Evolutionary conservation across 768 basidiomycete species (phyloP).

Genomic region (Russula brevipes): DNA sequence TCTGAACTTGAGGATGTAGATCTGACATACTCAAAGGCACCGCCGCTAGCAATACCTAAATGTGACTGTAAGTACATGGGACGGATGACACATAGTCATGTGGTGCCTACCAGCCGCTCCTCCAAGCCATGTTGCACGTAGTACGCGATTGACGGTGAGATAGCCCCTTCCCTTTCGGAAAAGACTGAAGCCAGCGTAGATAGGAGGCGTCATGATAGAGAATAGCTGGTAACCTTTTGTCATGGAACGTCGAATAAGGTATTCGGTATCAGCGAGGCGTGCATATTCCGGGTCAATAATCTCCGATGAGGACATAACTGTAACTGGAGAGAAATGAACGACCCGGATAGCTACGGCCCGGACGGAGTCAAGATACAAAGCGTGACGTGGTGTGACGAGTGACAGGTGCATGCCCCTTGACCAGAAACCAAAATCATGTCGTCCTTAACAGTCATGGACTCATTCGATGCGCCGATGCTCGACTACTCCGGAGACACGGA

Average conservation of each 20-base stretch:
- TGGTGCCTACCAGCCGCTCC: conserved; percentile 49
- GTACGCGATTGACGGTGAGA: conserved; percentile 54
- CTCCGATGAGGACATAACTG: conserved; percentile 1
- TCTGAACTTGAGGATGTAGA: conserved; percentile 50
- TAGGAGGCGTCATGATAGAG: conserved; percentile 58
- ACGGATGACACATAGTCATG: not conserved
- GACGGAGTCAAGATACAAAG: not conserved
- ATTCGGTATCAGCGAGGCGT: conserved; percentile 55
- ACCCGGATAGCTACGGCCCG: not conserved
- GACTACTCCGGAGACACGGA: conserved; percentile 24
- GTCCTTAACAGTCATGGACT: conserved; percentile 22
- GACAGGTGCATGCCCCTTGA: conserved; percentile 4
- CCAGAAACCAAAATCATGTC: conserved; percentile 20
- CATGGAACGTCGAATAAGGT: conserved; percentile 61
- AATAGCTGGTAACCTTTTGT: conserved; percentile 61
- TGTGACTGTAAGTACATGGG: not conserved
- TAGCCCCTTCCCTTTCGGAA: conserved; percentile 50
- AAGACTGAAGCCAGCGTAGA: conserved; percentile 51
- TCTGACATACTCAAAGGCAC: conserved; percentile 56
- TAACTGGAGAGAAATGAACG: not conserved
- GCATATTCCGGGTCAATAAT: conserved; percentile 22
- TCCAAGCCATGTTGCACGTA: conserved; percentile 71
- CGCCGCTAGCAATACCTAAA: conserved; percentile 47
- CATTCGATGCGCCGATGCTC: conserved; percentile 26
- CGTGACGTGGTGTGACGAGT: not conserved